Percentiles rank a stretch among this genome's conserved stretches.
Evolutionary conservation across 2,329 filamentous ascomycete genomes (phyloP).

Genomic region (Beauveria caledonica): DNA sequence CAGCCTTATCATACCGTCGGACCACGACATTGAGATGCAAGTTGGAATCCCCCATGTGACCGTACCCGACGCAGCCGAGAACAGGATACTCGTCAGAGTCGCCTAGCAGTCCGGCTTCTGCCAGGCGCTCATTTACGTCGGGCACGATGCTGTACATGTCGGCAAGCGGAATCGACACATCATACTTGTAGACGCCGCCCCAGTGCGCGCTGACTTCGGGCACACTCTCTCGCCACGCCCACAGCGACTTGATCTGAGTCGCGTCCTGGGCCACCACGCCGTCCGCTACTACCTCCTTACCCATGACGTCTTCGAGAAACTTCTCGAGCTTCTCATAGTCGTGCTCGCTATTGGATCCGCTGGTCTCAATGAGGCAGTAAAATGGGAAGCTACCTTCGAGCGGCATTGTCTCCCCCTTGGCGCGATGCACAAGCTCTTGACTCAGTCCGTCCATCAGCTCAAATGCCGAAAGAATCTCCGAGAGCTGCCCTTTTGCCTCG

Average conservation of each 20-base stretch:
- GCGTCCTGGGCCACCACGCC: constrained; percentile 90
- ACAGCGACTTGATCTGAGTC: constrained; percentile 77
- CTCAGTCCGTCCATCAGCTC: constrained; percentile 89
- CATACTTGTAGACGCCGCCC: constrained; percentile 97
- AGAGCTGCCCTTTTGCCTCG: constrained; percentile 82
- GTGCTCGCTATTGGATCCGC: constrained; percentile 87
- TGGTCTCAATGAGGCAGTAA: constrained; percentile 95
- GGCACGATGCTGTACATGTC: constrained; percentile 87
- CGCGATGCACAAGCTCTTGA: constrained; percentile 66
- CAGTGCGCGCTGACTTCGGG: constrained; percentile 82
- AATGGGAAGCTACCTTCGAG: constrained; percentile 82
- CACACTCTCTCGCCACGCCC: constrained; percentile 90
- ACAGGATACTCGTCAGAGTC: constrained; percentile 70
- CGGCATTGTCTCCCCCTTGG: constrained; percentile 70
- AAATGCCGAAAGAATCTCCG: constrained; percentile 93
- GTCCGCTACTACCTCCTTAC: constrained; percentile 75
- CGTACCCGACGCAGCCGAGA: constrained; percentile 87
- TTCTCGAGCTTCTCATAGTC: constrained; percentile 83
- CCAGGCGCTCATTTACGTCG: constrained; percentile 67
- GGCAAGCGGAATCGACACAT: constrained; percentile 83
- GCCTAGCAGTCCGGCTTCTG: constrained; percentile 66
- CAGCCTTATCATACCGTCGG: constrained; percentile 72
- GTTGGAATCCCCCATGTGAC: constrained; percentile 97
- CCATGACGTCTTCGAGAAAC: constrained; percentile 90
- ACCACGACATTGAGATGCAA: constrained; percentile 87